Conservation (phyloP, 139 green algal genomes). For the Mesotaenium endlicherianum region DNA sequence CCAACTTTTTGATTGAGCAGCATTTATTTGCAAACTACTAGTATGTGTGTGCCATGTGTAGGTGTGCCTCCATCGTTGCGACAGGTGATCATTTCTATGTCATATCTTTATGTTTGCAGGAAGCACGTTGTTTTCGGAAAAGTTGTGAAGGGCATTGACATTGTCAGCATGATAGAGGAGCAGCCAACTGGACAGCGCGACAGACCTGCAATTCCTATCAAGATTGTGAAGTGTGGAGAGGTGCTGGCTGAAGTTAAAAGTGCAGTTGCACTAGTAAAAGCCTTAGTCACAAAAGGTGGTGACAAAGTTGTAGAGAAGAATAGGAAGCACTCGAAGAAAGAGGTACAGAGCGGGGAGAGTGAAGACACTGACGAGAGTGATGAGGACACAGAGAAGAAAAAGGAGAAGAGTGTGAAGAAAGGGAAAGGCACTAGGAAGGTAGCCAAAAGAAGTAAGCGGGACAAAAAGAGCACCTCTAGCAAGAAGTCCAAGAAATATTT, state of each 20-base stretch:
- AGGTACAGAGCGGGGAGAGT: neutral
- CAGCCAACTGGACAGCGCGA: conserved; percentile 7
- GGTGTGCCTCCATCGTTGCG: no score
- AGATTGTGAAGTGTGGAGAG: conserved; percentile 22
- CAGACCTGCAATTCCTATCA: conserved; percentile 22
- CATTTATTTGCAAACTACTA: no score
- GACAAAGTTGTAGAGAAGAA: neutral
- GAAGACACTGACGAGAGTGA: neutral
- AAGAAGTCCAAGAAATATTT: neutral
- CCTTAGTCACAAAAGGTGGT: no score
- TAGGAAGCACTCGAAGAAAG: neutral
- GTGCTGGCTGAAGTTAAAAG: neutral
- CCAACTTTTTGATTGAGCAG: no score
- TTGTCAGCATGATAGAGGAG: conserved; percentile 15
- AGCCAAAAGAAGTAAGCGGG: neutral
- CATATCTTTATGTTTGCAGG: no score
- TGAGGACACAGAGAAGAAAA: no score
- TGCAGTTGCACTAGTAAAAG: neutral
- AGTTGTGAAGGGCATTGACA: conserved; percentile 39
- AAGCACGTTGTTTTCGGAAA: conserved; percentile 46
- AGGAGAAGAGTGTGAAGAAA: neutral
- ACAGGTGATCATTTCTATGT: no score
- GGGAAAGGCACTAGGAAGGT: conserved; percentile 1
- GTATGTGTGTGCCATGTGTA: no score
- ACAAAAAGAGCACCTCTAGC: neutral